Percentiles rank a stretch among this genome's conserved stretches.
Evolutionary conservation across 169 alveolate species (phyloP).

Genomic region (Plasmodium vivax): DNA sequence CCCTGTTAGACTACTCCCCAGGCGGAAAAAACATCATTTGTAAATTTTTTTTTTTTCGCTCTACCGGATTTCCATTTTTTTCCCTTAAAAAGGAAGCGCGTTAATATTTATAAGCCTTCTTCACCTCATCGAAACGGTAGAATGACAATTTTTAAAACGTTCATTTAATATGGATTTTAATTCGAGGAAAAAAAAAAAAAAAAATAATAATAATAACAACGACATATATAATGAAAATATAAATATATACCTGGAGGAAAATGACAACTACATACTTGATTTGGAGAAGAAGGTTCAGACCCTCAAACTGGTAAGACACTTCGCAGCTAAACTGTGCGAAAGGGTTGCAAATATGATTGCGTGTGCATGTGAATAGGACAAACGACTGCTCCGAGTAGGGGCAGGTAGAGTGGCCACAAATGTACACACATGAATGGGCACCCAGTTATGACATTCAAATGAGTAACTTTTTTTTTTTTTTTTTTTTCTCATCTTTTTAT

Average conservation of each 20-base stretch:
- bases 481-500: not conserved
- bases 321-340: not conserved
- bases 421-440: not conserved
- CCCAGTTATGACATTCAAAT: not conserved
- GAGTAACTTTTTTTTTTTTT: not conserved
- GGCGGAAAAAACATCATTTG: not conserved
- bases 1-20: not conserved
- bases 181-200: constrained; percentile 50
- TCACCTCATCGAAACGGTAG: not conserved
- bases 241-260: constrained; percentile 69
- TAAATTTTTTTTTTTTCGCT: not conserved
- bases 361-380: not conserved
- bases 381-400: not conserved
- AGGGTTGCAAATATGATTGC: not conserved
- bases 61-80: not conserved
- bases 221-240: constrained; percentile 63
- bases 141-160: not conserved
- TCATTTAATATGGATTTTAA: constrained; percentile 67
- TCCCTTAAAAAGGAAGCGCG: not conserved
- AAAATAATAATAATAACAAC: constrained; percentile 15
- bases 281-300: constrained; percentile 68
- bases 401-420: not conserved
- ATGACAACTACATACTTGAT: constrained; percentile 67
- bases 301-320: constrained; percentile 31
- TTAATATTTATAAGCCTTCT: not conserved